Evolutionary conservation across 805 yeast species (phyloP).

Genomic region (Barnettozyma californica): DNA sequence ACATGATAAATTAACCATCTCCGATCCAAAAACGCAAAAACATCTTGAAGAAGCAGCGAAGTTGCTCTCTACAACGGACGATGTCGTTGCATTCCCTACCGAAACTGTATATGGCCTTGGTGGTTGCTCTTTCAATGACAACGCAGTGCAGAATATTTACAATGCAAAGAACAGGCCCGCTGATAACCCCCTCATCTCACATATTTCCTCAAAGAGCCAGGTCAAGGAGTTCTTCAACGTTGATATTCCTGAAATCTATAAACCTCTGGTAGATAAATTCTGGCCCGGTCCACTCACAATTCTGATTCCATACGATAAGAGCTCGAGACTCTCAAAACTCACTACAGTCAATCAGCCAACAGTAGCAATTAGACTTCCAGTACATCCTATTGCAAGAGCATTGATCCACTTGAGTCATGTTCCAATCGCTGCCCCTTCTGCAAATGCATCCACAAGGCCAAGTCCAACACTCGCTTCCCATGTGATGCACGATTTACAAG

Average conservation of each 20-base stretch:
- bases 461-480: slow-evolving; percentile 88
- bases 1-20: slow-evolving; percentile 34
- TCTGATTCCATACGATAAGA: slow-evolving; percentile 53
- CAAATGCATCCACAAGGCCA: slow-evolving; percentile 93
- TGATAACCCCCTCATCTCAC: slow-evolving; percentile 92
- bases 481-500: slow-evolving; percentile 74
- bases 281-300: slow-evolving; percentile 99
- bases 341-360: slow-evolving; percentile 89
- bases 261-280: slow-evolving; percentile 54
- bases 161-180: slow-evolving; percentile 90
- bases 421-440: slow-evolving; percentile 97
- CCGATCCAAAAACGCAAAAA: slow-evolving; percentile 46
- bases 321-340: slow-evolving; percentile 53
- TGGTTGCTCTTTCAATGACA: slow-evolving; percentile 73
- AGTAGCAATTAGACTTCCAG: slow-evolving; percentile 87
- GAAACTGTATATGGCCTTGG: slow-evolving; percentile 97
- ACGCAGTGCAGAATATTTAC: slow-evolving; percentile 72
- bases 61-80: slow-evolving; percentile 41
- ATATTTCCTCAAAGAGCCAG: slow-evolving; percentile 74
- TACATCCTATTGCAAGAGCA: slow-evolving; percentile 85
- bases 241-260: slow-evolving; percentile 64
- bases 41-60: slow-evolving; percentile 56
- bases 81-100: slow-evolving; percentile 90
- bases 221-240: slow-evolving; percentile 50
- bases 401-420: slow-evolving; percentile 76